Base-by-base conservation (phyloP, 2,329 filamentous ascomycete genomes). In the Boeremia lycopersici region DNA sequence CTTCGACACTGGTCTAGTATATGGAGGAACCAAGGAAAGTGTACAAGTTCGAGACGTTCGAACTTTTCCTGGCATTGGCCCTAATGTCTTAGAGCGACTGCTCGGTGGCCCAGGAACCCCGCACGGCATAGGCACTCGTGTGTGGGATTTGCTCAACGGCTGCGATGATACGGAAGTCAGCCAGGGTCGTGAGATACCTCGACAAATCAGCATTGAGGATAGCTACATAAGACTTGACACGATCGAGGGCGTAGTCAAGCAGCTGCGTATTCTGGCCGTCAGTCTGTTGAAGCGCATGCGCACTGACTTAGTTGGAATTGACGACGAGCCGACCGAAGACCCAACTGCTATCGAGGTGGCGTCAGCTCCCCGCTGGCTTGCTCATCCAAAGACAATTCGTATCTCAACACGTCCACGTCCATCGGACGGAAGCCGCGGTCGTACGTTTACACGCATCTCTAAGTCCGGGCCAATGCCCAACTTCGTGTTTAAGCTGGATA, bases 201-300 rank as follows among this genome's bases (percentile, higher is more conserved):
- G 86, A 1, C 93, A 97, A 74, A 96, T 98, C 70, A 95, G 91
- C 73, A 95, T 98, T 60, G 93, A 98, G 71, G 93, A 98, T 75
- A 95, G 91, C 13, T 98, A 96, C 72, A 82, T 85, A 23, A 85
- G 86, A 0, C 78, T 96, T 1, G 84, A 89, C 62, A 86, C 81
- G 0, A 71, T 88, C 46, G 74, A 84, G 1, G 82, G 87, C 54
- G 85, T 96, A 28, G 76, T 79, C 36, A 84, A 84, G 59, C 88
- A 96, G 74, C 78, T 97, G 35, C 75, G 78, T n/a, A 81, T 84
- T 56, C 78, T 97, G 2, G 82, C 89, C 0, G 79, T 78, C 11
- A 91, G 89, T 61, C 79, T 98, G 9, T 74, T 97, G 11, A 84
- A 84, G 29, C 84, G 93, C 29, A 93, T 97, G 89, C 86, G 88